Percentiles rank a stretch among this genome's conserved stretches.
These are phyloP conservation scores for Pleurotus sapidus DNA, from an alignment of 768 basidiomycete species.

Conservation along the genomic window DNA sequence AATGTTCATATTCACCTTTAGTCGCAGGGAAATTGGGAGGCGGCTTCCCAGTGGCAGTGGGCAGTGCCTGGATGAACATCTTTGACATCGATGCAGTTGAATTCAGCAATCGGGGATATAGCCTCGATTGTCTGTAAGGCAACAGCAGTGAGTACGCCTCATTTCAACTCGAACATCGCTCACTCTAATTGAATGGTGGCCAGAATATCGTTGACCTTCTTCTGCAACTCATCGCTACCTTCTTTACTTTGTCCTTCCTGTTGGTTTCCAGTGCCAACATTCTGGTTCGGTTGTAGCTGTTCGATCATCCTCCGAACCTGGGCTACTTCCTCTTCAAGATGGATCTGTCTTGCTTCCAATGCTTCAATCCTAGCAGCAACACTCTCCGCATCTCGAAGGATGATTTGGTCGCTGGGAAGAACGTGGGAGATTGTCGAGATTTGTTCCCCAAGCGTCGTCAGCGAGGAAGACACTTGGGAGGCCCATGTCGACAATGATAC, in stretches of 20 bases:
- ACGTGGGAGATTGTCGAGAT: constrained; percentile 3
- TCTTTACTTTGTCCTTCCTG: neutral
- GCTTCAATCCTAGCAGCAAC: neutral
- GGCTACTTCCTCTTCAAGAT: neutral
- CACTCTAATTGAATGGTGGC: constrained; percentile 1
- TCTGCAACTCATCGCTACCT: neutral
- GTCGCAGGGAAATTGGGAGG: constrained; percentile 9
- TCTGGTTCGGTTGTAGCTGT: neutral
- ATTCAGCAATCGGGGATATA: constrained; percentile 7
- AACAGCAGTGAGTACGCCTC: neutral
- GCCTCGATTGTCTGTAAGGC: neutral
- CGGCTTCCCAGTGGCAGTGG: constrained; percentile 1
- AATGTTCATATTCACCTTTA: constrained; percentile 8
- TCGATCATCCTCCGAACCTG: neutral
- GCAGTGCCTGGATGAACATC: constrained; percentile 3
- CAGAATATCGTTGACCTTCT: neutral
- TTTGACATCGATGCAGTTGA: constrained; percentile 3
- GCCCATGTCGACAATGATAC: neutral
- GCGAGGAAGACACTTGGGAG: constrained; percentile 1
- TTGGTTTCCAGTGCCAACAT: too few relatives aligned
- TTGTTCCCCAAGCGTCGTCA: constrained; percentile 4
- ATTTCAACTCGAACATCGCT: neutral
- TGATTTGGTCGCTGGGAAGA: neutral
- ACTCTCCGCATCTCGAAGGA: neutral
- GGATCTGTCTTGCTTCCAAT: neutral